phyloP scores from a whole-genome alignment of 495 filamentous ascomycete genomes.

The Alectoria sarmentosa region DNA sequence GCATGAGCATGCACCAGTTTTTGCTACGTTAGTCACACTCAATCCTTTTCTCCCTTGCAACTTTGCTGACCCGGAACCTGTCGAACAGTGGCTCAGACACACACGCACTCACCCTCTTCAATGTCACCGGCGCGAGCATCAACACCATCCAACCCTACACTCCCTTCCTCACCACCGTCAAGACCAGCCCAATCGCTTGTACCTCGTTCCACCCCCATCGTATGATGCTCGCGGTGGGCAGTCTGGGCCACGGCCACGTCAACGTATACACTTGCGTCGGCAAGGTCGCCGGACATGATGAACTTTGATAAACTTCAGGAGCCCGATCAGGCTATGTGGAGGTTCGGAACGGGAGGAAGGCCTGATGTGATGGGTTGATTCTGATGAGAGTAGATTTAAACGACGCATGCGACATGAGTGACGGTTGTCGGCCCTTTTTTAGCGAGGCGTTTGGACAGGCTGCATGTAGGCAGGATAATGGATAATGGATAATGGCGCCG shows the following conservation, averaged over 20 bases:
- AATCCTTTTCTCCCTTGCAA: background rate
- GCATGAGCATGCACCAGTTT: conserved; percentile 95
- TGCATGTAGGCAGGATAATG: background rate
- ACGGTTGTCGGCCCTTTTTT: background rate
- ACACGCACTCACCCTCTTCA: conserved; percentile 86
- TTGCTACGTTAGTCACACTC: conserved; percentile 70
- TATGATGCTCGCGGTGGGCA: conserved; percentile 81
- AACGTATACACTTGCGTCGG: conserved; percentile 58
- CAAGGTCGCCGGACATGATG: background rate
- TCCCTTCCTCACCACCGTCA: conserved; percentile 73
- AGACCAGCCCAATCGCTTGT: conserved; percentile 70
- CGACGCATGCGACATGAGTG: background rate
- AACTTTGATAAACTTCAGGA: too few species aligned
- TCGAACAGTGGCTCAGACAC: conserved; percentile 67
- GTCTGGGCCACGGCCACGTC: conserved; percentile 62
- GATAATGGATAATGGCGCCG: background rate
- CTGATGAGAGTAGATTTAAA: background rate
- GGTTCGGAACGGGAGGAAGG: too few species aligned
- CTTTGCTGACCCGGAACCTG: conserved; percentile 3
- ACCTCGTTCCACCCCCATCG: conserved; percentile 95
- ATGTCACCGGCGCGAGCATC: conserved; percentile 69
- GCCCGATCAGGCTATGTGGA: too few species aligned
- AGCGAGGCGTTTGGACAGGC: conserved; percentile 5
- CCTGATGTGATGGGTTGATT: background rate
- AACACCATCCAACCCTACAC: conserved; percentile 82